phyloP scores from a whole-genome alignment of 306 rosid species.

The Medicago lupulina region DNA sequence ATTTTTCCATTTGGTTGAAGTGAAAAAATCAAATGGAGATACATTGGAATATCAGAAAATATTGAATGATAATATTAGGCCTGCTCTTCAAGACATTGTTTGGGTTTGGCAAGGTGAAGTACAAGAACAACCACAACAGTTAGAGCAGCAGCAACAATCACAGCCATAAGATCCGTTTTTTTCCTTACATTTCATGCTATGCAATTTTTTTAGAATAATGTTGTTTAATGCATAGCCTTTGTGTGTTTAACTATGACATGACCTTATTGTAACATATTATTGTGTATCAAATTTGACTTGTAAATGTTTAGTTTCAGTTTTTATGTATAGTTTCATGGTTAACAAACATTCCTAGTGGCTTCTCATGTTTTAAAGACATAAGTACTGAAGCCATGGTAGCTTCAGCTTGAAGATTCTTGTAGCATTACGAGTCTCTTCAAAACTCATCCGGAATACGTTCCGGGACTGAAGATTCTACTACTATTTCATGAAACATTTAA shows the following conservation, averaged over 20 bases:
- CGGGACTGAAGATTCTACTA: too few relatives aligned
- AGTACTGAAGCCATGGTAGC: not conserved
- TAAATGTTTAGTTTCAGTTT: not conserved
- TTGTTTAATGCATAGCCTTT: not conserved
- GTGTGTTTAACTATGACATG: not conserved
- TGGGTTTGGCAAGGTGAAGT: constrained; percentile 66
- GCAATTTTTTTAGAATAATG: not conserved
- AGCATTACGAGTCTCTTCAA: too few relatives aligned
- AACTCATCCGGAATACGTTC: too few relatives aligned
- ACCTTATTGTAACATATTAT: not conserved
- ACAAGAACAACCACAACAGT: constrained; percentile 43
- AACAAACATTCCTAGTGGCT: not conserved
- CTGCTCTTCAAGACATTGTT: constrained; percentile 60
- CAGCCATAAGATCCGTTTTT: constrained; percentile 5
- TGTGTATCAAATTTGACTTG: constrained; percentile 23
- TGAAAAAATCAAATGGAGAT: constrained; percentile 61
- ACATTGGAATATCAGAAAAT: constrained; percentile 58
- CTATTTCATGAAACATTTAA: too few relatives aligned
- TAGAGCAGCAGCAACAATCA: constrained; percentile 35
- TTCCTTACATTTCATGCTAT: constrained; percentile 1
- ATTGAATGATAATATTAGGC: constrained; percentile 54
- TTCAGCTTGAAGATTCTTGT: too few relatives aligned
- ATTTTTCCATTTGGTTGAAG: constrained; percentile 57
- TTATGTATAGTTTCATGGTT: not conserved
- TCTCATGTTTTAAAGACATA: not conserved